phyloP scores from a whole-genome alignment of 2,329 filamentous ascomycete species.

The Myriosclerotinia scirpicola region DNA sequence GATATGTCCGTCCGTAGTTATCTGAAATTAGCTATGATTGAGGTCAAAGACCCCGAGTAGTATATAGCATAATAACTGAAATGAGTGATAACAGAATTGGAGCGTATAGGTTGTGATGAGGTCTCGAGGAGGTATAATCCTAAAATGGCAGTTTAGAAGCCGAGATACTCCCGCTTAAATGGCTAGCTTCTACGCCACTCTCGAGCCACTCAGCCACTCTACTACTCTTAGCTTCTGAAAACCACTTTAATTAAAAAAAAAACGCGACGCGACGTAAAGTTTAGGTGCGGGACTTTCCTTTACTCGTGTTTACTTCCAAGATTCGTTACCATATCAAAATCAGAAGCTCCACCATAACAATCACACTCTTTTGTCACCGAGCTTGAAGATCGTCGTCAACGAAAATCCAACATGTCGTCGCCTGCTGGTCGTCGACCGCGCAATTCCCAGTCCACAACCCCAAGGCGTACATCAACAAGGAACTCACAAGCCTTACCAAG shows the following conservation, averaged over 20 bases:
- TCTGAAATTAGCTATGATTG: no score
- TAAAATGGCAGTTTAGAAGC: no score
- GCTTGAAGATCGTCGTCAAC: slow-evolving; percentile 4
- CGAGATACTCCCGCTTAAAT: no score
- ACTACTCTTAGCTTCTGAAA: background rate
- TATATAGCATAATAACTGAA: no score
- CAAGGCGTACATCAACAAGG: slow-evolving; percentile 56
- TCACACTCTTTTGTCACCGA: slow-evolving; percentile 7
- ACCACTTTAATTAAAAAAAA: slow-evolving; percentile 13
- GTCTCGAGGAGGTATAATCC: no score
- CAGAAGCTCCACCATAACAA: slow-evolving; percentile 13
- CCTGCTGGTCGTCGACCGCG: slow-evolving; percentile 57
- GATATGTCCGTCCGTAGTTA: no score
- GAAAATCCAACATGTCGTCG: slow-evolving; percentile 56
- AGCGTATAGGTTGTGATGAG: no score
- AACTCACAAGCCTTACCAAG: slow-evolving; percentile 55
- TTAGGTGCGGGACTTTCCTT: background rate
- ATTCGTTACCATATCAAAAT: slow-evolving; percentile 5
- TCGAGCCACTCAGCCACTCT: no score
- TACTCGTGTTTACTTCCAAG: background rate
- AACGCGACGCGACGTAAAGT: background rate
- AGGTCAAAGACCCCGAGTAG: no score
- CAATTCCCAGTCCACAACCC: slow-evolving; percentile 55
- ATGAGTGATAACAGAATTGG: no score
- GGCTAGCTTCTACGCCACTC: no score